Conservation (phyloP, 2,329 filamentous ascomycete genomes). For the Trichoderma koningiopsis region DNA sequence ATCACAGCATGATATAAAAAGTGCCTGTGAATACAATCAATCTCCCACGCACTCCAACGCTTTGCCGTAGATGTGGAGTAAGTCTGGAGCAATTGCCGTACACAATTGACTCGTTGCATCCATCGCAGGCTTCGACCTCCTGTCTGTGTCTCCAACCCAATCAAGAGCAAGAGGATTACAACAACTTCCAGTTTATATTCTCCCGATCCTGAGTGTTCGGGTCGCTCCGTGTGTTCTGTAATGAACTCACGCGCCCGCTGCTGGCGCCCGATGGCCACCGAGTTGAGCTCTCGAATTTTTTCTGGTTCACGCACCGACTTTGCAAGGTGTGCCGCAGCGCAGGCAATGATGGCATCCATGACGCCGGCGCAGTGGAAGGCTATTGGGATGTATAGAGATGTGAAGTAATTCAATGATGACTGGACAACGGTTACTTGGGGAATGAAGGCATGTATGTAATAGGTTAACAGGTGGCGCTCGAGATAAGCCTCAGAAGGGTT, state of each 20-base stretch:
- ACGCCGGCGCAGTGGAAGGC: neutral
- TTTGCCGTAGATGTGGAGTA: neutral
- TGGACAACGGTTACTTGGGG: neutral
- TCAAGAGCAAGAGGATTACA: neutral
- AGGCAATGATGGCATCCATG: neutral
- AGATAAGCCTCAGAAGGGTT: neutral
- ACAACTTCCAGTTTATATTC: neutral
- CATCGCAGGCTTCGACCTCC: constrained; percentile 3
- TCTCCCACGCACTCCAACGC: neutral
- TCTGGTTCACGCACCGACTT: neutral
- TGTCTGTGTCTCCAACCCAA: neutral
- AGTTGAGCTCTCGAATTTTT: neutral
- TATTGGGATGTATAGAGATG: neutral
- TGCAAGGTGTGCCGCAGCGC: neutral
- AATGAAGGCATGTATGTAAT: neutral
- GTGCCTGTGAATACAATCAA: neutral
- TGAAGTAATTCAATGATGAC: neutral
- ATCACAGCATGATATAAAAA: constrained; percentile 5
- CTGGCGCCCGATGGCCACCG: neutral
- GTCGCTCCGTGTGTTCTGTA: neutral
- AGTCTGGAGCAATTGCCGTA: constrained; percentile 2
- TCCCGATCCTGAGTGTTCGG: neutral
- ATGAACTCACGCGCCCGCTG: neutral
- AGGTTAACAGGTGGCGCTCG: neutral
- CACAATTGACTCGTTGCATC: constrained; percentile 8